Evolutionary conservation across 2,329 filamentous ascomycete genomes (phyloP), one percentile per base, ranked within the genome.

Genomic region (Aspergillus eucalypticola): DNA sequence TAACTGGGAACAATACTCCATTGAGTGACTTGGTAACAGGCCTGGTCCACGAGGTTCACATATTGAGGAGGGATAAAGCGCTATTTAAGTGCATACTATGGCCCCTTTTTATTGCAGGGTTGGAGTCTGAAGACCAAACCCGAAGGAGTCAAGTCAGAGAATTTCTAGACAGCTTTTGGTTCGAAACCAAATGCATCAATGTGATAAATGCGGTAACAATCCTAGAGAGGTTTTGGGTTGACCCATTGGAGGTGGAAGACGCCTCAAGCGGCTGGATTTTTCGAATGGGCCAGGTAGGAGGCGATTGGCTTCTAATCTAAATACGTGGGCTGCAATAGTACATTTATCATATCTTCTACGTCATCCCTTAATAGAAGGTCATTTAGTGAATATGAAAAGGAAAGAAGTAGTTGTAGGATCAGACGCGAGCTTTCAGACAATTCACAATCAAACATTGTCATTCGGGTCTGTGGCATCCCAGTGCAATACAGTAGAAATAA

Each of bases 31-130:
- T 58, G n/a, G 51, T 60, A 3, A n/a, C 15, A 5, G 58, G 52
- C 19, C 49, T 66, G 13, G 41, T 66, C 15, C 10, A 13, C 2
- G 23, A 50, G 5, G 57, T 68, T n/a, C 32, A 58, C 2, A 8
- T 32, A 4, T 35, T 67, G 10, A 51, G 58, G 23, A 5, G 48
- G 6, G 57, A 63, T 2, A 25, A 41, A 4, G 50, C 54, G 1
- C 19, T 68, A 2, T 64, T 69, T n/a, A 69, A 69, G 17, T 69
- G 67, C 51, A 41, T 67, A 2, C 55, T 69, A 2, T 69, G 67
- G 67, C 67, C 67, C 0, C 59, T 60, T 15, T 66, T 65, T 15
- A 54, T 68, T 32, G 64, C 60, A 0, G 67, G 66, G 4, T 44
- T 69, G 1, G 66, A 66, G 41, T 67, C 62, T n/a, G 55, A 53